Conservation (phyloP, 108 stramenopile genomes). For the Nitzschia sp. region DNA sequence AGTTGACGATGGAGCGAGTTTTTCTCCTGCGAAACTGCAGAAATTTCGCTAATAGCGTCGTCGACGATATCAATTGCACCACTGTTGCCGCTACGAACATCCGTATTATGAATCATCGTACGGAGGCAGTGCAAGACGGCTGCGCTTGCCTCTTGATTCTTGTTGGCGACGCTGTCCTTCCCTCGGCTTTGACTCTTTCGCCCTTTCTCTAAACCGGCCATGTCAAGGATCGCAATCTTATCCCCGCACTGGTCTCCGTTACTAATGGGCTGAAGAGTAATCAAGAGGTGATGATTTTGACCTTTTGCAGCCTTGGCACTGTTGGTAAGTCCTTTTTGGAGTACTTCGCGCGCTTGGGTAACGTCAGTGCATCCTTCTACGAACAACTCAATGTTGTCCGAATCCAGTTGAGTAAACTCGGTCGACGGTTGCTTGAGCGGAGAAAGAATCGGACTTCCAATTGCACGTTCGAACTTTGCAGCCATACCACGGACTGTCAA, state of each 20-base stretch:
- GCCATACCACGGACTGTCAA: slow-evolving; percentile 36
- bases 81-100: slow-evolving; percentile 20
- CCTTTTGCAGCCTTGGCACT: slow-evolving; percentile 22
- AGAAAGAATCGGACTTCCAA: slow-evolving; percentile 22
- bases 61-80: slow-evolving; percentile 18
- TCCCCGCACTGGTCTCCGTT: slow-evolving; percentile 36
- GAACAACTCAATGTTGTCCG: slow-evolving; percentile 13
- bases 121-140: slow-evolving; percentile 51
- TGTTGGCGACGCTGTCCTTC: slow-evolving; percentile 33
- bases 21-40: slow-evolving; percentile 26
- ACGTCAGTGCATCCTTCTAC: slow-evolving; percentile 28
- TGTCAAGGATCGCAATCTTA: slow-evolving; percentile 47
- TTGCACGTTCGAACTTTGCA: slow-evolving; percentile 32
- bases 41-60: slow-evolving; percentile 36
- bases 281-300: slow-evolving; percentile 34
- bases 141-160: slow-evolving; percentile 34
- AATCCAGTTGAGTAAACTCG: slow-evolving; percentile 15
- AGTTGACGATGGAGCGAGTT: slow-evolving; percentile 9
- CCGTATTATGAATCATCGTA: slow-evolving; percentile 40
- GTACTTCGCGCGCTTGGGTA: slow-evolving; percentile 39
- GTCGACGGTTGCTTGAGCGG: neutral
- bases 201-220: slow-evolving; percentile 49
- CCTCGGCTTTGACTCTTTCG: slow-evolving; percentile 8
- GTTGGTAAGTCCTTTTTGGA: slow-evolving; percentile 29
- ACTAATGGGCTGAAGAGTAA: slow-evolving; percentile 42